A percentile compares a stretch with the other conserved stretches of the same genome.
These are phyloP conservation scores for Plasmodium knowlesi DNA, from an alignment of 169 alveolate genomes.

Conservation along the genomic window DNA sequence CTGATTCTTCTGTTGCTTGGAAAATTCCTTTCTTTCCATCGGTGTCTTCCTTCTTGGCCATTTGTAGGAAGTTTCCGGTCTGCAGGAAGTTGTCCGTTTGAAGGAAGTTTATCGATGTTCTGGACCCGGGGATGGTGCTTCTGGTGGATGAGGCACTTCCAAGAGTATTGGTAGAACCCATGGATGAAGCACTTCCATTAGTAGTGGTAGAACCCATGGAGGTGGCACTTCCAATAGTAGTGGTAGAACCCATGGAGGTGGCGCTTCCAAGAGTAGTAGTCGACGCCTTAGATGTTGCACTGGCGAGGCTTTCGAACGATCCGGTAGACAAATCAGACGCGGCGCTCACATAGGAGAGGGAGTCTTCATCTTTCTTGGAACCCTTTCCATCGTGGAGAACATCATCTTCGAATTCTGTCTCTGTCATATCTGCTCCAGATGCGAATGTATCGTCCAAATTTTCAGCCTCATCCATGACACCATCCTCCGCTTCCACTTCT, in stretches of 20 bases:
- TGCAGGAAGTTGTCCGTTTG: neutral
- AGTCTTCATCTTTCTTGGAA: neutral
- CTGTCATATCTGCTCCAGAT: neutral
- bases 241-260: neutral
- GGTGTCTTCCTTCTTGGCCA: neutral
- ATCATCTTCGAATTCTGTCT: neutral
- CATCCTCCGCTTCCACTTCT: slow-evolving; percentile 4
- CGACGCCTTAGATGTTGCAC: neutral
- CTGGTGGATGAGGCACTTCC: neutral
- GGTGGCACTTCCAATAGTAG: neutral
- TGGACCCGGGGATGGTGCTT: neutral
- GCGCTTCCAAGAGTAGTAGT: neutral
- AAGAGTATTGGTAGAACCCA: neutral
- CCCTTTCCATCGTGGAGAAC: neutral
- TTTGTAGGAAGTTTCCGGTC: too few species aligned
- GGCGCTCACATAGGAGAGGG: neutral
- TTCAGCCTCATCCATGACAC: neutral
- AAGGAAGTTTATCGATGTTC: neutral
- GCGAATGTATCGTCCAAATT: neutral
- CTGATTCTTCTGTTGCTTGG: neutral
- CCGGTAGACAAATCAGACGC: neutral
- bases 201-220: neutral
- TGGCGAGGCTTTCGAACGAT: neutral
- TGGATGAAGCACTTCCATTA: neutral
- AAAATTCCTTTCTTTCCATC: neutral